These are phyloP conservation scores for Xylariaceae sp. DNA, from an alignment of 2,329 filamentous ascomycete genomes.

Conservation along the genomic window DNA sequence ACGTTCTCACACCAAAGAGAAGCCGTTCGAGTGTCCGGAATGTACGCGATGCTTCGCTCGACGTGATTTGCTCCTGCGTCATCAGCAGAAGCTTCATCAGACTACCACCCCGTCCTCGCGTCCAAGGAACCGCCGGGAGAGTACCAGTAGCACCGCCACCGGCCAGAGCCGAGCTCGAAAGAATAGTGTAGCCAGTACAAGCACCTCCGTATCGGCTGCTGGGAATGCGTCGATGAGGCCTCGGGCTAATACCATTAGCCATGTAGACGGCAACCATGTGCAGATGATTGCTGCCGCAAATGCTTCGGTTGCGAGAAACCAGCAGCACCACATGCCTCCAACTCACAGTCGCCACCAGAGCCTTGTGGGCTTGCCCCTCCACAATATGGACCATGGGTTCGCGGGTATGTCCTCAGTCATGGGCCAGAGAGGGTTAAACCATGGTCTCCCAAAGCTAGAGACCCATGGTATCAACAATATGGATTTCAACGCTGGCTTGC, in stretches of 20 bases:
- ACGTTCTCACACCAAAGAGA: slow-evolving; percentile 72
- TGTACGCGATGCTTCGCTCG: slow-evolving; percentile 94
- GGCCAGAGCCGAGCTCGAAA: slow-evolving; percentile 80
- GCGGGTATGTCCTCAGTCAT: slow-evolving; percentile 72
- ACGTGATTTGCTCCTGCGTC: slow-evolving; percentile 85
- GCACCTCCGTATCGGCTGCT: slow-evolving; percentile 42
- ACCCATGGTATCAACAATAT: slow-evolving; percentile 69
- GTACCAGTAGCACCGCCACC: slow-evolving; percentile 71
- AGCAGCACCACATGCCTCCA: slow-evolving; percentile 44
- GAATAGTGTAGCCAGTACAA: slow-evolving; percentile 76
- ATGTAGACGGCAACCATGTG: slow-evolving; percentile 78
- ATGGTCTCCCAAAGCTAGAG: slow-evolving; percentile 80
- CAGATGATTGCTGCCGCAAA: slow-evolving; percentile 69
- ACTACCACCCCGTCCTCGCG: slow-evolving; percentile 85
- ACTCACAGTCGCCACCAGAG: slow-evolving; percentile 75
- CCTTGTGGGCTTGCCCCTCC: slow-evolving; percentile 66
- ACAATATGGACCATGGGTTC: slow-evolving; percentile 65
- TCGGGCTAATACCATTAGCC: slow-evolving; percentile 93
- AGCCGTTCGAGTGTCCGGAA: slow-evolving; percentile 96
- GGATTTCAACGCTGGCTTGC: slow-evolving; percentile 68
- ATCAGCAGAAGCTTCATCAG: slow-evolving; percentile 98
- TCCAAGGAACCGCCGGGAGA: slow-evolving; percentile 87
- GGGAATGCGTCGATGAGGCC: slow-evolving; percentile 72
- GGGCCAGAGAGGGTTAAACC: slow-evolving; percentile 66
- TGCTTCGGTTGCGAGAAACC: slow-evolving; percentile 51